Evolutionary conservation across 2,329 filamentous ascomycete species (phyloP).

Genomic region (Penicillium brevicompactum): DNA sequence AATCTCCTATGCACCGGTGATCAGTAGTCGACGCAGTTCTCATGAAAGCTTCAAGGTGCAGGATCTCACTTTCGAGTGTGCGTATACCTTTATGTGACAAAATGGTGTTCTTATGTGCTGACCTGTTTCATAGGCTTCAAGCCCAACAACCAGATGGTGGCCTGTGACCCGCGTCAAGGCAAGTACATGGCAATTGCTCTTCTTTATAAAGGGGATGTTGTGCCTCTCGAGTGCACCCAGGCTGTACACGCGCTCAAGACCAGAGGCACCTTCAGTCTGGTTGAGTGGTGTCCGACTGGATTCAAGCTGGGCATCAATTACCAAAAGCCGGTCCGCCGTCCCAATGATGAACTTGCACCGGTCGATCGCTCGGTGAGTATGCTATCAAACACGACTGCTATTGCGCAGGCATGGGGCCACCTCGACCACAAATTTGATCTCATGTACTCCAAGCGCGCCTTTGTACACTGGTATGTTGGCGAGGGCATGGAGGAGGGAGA

Average conservation of each 20-base stretch:
- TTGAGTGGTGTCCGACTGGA: constrained; percentile 70
- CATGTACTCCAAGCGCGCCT: constrained; percentile 70
- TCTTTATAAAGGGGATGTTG: constrained; percentile 67
- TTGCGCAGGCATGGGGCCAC: constrained; percentile 65
- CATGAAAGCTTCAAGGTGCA: constrained; percentile 87
- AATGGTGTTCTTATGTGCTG: background rate
- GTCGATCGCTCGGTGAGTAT: constrained; percentile 62
- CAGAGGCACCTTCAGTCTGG: constrained; percentile 65
- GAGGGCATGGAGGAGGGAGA: constrained; percentile 93
- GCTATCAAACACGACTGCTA: constrained; percentile 69
- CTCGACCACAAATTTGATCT: constrained; percentile 70
- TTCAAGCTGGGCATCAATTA: constrained; percentile 72
- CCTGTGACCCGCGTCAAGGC: constrained; percentile 66
- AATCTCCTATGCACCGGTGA: constrained; percentile 66
- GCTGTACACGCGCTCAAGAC: constrained; percentile 63
- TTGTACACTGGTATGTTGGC: constrained; percentile 75
- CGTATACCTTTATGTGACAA: constrained; percentile 6
- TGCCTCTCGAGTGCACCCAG: constrained; percentile 62
- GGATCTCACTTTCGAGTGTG: constrained; percentile 69
- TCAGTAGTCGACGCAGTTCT: constrained; percentile 71
- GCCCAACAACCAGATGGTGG: constrained; percentile 70
- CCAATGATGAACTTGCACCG: constrained; percentile 55
- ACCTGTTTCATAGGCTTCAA: constrained; percentile 56
- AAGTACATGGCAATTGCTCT: constrained; percentile 71
- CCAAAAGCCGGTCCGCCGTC: constrained; percentile 58